Percentiles rank a stretch among this genome's conserved stretches.
These are phyloP conservation scores for Starmerella davenportii DNA, from an alignment of 805 yeast species.

Conservation along the genomic window DNA sequence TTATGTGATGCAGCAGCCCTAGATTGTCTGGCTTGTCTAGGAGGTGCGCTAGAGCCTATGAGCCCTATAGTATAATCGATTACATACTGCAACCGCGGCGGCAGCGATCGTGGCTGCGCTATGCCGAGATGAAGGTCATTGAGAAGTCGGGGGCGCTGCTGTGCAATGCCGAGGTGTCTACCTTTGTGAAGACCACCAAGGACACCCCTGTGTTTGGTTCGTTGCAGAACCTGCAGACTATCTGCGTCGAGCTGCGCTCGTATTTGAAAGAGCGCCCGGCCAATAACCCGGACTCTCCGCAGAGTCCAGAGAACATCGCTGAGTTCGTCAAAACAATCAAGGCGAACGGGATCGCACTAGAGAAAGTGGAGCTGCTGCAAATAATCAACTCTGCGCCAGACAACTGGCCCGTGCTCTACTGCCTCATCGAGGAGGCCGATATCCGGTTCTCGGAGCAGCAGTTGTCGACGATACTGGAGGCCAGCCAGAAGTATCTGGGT, in stretches of 20 bases:
- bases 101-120: no score
- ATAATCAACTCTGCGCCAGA: slow-evolving; percentile 66
- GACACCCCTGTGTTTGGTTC: slow-evolving; percentile 12
- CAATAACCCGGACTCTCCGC: slow-evolving; percentile 23
- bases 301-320: slow-evolving; percentile 20
- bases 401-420: slow-evolving; percentile 57
- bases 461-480: slow-evolving; percentile 38
- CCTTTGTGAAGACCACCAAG: slow-evolving; percentile 35
- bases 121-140: slow-evolving; percentile 26
- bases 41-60: no score
- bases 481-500: slow-evolving; percentile 30
- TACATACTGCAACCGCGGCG: no score
- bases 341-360: slow-evolving; percentile 35
- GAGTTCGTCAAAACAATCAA: slow-evolving; percentile 29
- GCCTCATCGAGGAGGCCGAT: slow-evolving; percentile 85
- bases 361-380: slow-evolving; percentile 71
- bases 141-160: slow-evolving; percentile 38
- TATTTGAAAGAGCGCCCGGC: slow-evolving; percentile 26
- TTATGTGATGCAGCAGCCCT: no score
- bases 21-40: no score
- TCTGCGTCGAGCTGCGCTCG: slow-evolving; percentile 23
- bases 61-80: no score
- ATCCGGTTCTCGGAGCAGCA: slow-evolving; percentile 56
- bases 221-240: slow-evolving; percentile 21
- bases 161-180: slow-evolving; percentile 47